Percentiles rank a stretch among this genome's conserved stretches.
Evolutionary conservation across 2,329 filamentous ascomycete genomes (phyloP).

Genomic region (Coniochaeta sp.): DNA sequence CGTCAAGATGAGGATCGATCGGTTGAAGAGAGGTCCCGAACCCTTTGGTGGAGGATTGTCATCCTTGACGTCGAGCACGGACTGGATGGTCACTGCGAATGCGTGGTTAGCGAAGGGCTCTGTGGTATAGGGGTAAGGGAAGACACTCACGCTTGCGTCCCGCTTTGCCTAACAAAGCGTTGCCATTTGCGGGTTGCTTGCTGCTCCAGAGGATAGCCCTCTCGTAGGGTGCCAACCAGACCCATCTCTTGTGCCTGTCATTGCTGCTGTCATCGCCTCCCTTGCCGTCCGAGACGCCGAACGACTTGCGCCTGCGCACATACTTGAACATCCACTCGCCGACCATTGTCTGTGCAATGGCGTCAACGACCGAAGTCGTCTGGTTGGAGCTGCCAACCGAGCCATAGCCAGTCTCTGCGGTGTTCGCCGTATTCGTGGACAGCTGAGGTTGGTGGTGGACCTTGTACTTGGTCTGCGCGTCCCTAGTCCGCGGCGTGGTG

Average conservation of each 20-base stretch:
- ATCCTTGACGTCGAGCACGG: constrained; percentile 93
- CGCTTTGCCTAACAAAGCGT: constrained; percentile 85
- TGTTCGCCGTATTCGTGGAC: constrained; percentile 52
- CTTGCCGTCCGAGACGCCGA: constrained; percentile 66
- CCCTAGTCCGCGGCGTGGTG: constrained; percentile 48
- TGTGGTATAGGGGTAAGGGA: not conserved
- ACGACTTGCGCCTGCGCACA: constrained; percentile 80
- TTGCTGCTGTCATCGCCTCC: constrained; percentile 64
- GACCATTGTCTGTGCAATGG: constrained; percentile 97
- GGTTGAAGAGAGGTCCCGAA: constrained; percentile 62
- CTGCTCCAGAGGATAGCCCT: constrained; percentile 95
- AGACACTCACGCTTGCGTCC: constrained; percentile 82
- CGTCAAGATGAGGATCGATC: constrained; percentile 91
- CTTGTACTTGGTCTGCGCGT: constrained; percentile 30
- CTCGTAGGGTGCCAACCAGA: constrained; percentile 97
- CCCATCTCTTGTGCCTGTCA: constrained; percentile 91
- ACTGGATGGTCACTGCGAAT: constrained; percentile 79
- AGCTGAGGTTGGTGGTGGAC: constrained; percentile 49
- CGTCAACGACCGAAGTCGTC: constrained; percentile 80
- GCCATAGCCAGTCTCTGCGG: constrained; percentile 35
- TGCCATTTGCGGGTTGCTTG: constrained; percentile 87
- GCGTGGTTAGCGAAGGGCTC: not conserved
- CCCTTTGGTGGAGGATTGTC: constrained; percentile 79
- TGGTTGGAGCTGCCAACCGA: constrained; percentile 55
- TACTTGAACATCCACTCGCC: constrained; percentile 97